Conservation (phyloP, 768 basidiomycete genomes). For the Auricularia sp. region DNA sequence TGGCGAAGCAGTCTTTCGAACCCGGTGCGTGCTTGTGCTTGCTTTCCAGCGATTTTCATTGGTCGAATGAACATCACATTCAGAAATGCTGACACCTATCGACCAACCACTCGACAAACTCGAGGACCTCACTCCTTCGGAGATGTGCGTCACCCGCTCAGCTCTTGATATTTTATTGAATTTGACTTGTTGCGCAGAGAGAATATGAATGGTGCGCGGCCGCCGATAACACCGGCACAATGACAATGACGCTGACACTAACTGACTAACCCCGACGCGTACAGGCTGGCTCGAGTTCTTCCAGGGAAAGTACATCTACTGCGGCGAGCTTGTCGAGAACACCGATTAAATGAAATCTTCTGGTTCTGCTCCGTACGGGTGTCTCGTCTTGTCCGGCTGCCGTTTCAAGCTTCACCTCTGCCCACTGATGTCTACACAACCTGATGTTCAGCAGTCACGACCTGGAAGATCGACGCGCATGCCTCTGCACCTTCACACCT, state of each 20-base stretch:
- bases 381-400: too few relatives aligned
- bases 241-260: background rate
- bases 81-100: constrained; percentile 85
- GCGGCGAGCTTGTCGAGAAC: constrained; percentile 82
- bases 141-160: constrained; percentile 52
- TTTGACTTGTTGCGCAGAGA: constrained; percentile 41
- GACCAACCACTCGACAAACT: constrained; percentile 83
- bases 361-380: too few relatives aligned
- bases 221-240: background rate
- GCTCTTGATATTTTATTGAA: constrained; percentile 1
- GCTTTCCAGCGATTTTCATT: too few relatives aligned
- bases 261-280: background rate
- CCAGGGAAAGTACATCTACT: constrained; percentile 82
- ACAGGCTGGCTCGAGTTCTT: constrained; percentile 92
- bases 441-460: too few relatives aligned
- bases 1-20: constrained; percentile 97
- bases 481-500: too few relatives aligned
- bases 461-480: too few relatives aligned
- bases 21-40: constrained; percentile 40
- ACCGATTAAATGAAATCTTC: background rate
- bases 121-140: constrained; percentile 63
- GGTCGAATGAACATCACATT: constrained; percentile 4
- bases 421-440: too few relatives aligned
- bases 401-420: too few relatives aligned
- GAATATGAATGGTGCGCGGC: constrained; percentile 73